Percentiles rank a stretch among this genome's conserved stretches.
Conservation (phyloP, 306 rosid genomes). For the Quercus gilva region DNA sequence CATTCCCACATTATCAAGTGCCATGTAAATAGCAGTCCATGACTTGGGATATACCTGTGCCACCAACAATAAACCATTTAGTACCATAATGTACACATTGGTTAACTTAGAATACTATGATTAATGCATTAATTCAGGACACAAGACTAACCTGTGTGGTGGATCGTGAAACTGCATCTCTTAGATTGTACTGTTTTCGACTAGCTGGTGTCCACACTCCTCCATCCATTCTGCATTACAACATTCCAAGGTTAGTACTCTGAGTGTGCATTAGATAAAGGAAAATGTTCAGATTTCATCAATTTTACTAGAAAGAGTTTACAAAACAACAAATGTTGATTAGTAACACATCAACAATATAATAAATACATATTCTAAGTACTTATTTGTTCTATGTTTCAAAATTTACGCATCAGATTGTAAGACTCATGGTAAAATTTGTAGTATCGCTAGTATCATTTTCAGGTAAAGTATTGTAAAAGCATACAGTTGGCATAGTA, state of each 20-base stretch:
- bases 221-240: conserved; percentile 74
- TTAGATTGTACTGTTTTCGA: conserved; percentile 69
- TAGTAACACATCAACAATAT: too few species aligned
- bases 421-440: too few species aligned
- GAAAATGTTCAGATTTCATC: too few species aligned
- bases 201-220: conserved; percentile 75
- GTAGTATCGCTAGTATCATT: too few species aligned
- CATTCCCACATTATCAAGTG: conserved; percentile 89
- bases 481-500: background rate
- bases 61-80: background rate
- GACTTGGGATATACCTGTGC: conserved; percentile 84
- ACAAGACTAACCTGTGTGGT: conserved; percentile 72
- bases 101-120: background rate
- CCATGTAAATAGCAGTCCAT: conserved; percentile 89
- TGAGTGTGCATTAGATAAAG: background rate
- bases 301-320: too few species aligned
- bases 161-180: conserved; percentile 74
- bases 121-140: background rate
- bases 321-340: too few species aligned
- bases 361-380: too few species aligned
- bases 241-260: background rate
- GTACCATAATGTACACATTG: background rate
- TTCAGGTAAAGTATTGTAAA: background rate
- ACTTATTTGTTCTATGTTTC: too few species aligned
- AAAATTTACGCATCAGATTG: background rate